These are phyloP conservation scores for Yamadazyma dendronema DNA, from an alignment of 1,139 yeast species.

Conservation along the genomic window DNA sequence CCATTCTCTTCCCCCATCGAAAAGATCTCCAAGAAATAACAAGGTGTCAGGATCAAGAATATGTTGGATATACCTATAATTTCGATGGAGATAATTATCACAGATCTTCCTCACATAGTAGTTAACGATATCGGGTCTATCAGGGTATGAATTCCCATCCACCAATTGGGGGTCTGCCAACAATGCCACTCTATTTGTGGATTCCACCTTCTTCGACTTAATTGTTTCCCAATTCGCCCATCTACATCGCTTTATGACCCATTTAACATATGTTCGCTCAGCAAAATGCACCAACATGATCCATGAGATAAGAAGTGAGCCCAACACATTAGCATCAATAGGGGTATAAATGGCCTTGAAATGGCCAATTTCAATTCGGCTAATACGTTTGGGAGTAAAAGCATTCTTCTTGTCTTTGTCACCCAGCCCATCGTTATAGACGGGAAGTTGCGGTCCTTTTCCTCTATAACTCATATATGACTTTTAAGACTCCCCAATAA, in stretches of 20 bases:
- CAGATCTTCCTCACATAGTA: constrained; percentile 47
- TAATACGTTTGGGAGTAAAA: background rate
- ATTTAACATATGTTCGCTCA: constrained; percentile 57
- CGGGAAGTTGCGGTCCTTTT: constrained; percentile 10
- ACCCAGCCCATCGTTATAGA: constrained; percentile 5
- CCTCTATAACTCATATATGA: constrained; percentile 16
- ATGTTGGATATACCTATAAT: constrained; percentile 62
- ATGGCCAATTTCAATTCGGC: background rate
- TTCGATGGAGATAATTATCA: constrained; percentile 78
- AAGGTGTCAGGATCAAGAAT: constrained; percentile 71
- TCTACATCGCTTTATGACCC: constrained; percentile 48
- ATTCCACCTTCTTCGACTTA: constrained; percentile 23
- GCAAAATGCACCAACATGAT: constrained; percentile 49
- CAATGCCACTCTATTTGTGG: constrained; percentile 63
- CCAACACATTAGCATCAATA: constrained; percentile 5
- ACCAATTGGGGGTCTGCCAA: constrained; percentile 93
- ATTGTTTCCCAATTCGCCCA: constrained; percentile 70
- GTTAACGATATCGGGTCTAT: constrained; percentile 46
- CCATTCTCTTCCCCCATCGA: constrained; percentile 97
- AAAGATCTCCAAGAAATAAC: constrained; percentile 83
- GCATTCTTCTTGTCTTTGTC: background rate
- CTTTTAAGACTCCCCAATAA: no score
- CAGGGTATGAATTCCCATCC: constrained; percentile 73
- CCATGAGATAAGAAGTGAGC: constrained; percentile 34
- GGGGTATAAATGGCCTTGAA: background rate